Conservation (phyloP, 176 grass and related monocot species). For the Dendrocalamus sinicus region DNA sequence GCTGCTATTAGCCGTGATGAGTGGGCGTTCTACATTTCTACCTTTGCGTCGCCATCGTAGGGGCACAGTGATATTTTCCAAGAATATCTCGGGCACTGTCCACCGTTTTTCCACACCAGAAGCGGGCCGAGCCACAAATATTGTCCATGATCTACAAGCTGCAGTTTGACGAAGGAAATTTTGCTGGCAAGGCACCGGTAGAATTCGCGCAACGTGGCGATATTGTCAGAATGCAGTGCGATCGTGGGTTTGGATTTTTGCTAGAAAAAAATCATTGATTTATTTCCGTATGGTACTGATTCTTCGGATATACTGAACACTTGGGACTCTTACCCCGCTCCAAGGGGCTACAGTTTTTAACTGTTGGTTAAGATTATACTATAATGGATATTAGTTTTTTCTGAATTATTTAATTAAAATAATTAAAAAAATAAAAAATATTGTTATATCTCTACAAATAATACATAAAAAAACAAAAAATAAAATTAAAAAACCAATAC, state of each 20-base stretch:
- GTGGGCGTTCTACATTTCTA: not conserved
- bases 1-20: not conserved
- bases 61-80: not conserved
- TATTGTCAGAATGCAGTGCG: not conserved
- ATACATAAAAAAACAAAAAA: too few relatives aligned
- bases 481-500: too few relatives aligned
- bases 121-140: constrained; percentile 6
- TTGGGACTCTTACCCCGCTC: not conserved
- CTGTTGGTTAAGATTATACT: too few relatives aligned
- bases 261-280: not conserved
- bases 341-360: accelerated
- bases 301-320: not conserved
- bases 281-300: not conserved
- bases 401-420: accelerated
- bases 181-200: not conserved
- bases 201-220: not conserved
- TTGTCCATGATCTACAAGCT: not conserved
- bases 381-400: too few relatives aligned
- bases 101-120: not conserved
- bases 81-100: constrained; percentile 22
- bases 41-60: not conserved
- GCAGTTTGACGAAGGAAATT: not conserved
- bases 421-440: too few relatives aligned
- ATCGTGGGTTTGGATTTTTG: not conserved
- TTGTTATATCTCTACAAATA: too few relatives aligned